A percentile compares a stretch with the other conserved stretches of the same genome.
Evolutionary conservation across 352 stramenopile species (phyloP).

Genomic region (Pythium biforme): DNA sequence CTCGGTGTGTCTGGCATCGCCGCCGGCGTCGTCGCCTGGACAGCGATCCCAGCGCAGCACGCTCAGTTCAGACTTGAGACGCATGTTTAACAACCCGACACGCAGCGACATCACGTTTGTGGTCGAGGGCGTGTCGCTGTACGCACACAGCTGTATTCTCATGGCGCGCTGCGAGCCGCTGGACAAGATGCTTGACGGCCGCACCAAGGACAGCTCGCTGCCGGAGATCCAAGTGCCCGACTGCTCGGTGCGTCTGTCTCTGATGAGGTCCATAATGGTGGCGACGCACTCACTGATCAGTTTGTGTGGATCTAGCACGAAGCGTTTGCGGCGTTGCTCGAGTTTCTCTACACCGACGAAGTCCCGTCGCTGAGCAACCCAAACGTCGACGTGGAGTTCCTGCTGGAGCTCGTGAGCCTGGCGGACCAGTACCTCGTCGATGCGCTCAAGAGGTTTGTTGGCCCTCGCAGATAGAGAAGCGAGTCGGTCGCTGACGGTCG

Average conservation of each 20-base stretch:
- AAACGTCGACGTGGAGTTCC: slow-evolving; percentile 49
- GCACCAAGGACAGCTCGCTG: slow-evolving; percentile 78
- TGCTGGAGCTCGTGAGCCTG: slow-evolving; percentile 75
- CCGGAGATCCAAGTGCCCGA: slow-evolving; percentile 72
- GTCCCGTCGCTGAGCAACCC: slow-evolving; percentile 40
- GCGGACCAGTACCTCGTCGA: slow-evolving; percentile 87
- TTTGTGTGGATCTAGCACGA: no score
- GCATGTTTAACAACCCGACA: slow-evolving; percentile 82
- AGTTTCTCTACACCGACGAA: slow-evolving; percentile 90
- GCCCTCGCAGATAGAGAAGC: no score
- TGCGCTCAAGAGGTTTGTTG: slow-evolving; percentile 47
- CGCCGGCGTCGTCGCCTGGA: neutral
- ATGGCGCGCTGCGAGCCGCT: slow-evolving; percentile 88
- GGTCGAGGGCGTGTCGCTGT: slow-evolving; percentile 61
- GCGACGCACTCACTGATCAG: no score
- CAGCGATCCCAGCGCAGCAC: slow-evolving; percentile 19
- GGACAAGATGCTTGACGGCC: slow-evolving; percentile 88
- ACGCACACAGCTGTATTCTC: slow-evolving; percentile 86
- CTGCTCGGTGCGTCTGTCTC: slow-evolving; percentile 67
- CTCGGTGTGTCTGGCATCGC: slow-evolving; percentile 60
- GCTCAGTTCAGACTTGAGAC: slow-evolving; percentile 69
- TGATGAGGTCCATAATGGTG: no score
- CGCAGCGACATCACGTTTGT: slow-evolving; percentile 85
- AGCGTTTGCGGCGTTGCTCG: slow-evolving; percentile 80
- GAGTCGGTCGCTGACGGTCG: no score